These are phyloP conservation scores for Russula griseocarnosa DNA, from an alignment of 768 basidiomycete genomes.

Conservation along the genomic window DNA sequence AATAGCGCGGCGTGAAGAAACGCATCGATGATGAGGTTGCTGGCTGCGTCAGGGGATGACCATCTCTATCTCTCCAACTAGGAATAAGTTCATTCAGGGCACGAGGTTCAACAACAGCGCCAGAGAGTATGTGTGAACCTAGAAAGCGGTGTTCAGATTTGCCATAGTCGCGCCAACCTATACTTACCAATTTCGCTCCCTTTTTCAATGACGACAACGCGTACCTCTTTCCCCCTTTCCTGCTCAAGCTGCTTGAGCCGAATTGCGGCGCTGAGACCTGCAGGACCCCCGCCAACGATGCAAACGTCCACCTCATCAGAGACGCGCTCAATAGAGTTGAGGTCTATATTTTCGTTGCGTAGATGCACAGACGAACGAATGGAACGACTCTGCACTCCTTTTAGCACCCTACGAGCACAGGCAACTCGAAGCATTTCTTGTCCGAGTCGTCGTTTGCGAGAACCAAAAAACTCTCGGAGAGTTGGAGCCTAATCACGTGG, in stretches of 20 bases:
- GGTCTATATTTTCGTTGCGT: conserved; percentile 46
- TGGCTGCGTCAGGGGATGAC: conserved; percentile 77
- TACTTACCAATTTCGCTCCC: conserved; percentile 84
- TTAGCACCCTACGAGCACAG: conserved; percentile 8
- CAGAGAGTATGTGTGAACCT: conserved; percentile 95
- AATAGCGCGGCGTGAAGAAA: conserved; percentile 63
- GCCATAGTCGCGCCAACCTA: neutral
- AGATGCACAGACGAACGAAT: conserved; percentile 33
- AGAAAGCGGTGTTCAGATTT: neutral
- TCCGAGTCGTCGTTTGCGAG: neutral
- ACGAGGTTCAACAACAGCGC: conserved; percentile 90
- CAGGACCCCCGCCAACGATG: conserved; percentile 94
- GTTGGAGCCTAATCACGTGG: conserved; percentile 21
- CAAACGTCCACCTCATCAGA: conserved; percentile 94
- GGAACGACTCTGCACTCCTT: conserved; percentile 14
- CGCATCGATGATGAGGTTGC: conserved; percentile 82
- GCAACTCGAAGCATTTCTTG: conserved; percentile 22
- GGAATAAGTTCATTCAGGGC: conserved; percentile 90
- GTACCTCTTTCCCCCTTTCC: conserved; percentile 71
- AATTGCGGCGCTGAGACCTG: conserved; percentile 94
- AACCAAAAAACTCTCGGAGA: neutral
- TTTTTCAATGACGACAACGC: conserved; percentile 95
- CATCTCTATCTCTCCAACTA: conserved; percentile 61
- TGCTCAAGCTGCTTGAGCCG: conserved; percentile 88
- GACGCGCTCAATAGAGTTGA: conserved; percentile 67